Evolutionary conservation across 1,284 basidiomycete species (phyloP).

Genomic region (Ganoderma lingzhi): DNA sequence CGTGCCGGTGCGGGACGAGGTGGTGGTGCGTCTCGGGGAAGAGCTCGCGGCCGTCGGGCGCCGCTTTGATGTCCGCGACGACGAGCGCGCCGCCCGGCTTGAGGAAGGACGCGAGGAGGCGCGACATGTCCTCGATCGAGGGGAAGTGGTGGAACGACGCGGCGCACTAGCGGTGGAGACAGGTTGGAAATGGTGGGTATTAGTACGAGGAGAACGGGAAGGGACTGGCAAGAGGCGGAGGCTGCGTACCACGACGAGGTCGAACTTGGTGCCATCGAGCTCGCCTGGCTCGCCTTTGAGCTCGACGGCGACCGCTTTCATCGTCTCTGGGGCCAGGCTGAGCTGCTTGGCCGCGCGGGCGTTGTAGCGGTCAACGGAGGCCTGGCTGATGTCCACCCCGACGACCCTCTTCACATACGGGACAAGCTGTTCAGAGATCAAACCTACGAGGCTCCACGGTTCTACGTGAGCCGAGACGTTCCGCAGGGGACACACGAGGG

Average conservation of each 20-base stretch:
- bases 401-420: conserved; percentile 60
- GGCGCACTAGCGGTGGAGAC: conserved; percentile 53
- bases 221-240: no score
- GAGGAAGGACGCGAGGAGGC: conserved; percentile 33
- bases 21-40: conserved; percentile 43
- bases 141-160: conserved; percentile 73
- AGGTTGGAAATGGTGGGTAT: conserved; percentile 10
- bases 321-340: conserved; percentile 68
- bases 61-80: conserved; percentile 59
- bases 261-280: conserved; percentile 62
- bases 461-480: no score
- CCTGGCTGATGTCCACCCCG: conserved; percentile 76
- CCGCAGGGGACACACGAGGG: no score
- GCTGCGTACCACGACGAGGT: conserved; percentile 62
- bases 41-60: conserved; percentile 30
- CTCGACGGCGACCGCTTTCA: conserved; percentile 61
- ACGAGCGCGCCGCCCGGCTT: conserved; percentile 64
- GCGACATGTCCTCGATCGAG: conserved; percentile 58
- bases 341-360: conserved; percentile 43
- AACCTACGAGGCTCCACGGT: no score
- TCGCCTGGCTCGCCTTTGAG: conserved; percentile 55
- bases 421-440: no score
- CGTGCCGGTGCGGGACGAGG: conserved; percentile 60
- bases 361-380: conserved; percentile 69
- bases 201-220: not conserved